Percentiles rank a stretch among this genome's conserved stretches.
These are phyloP conservation scores for Candida sithepensis DNA, from an alignment of 805 yeast species.

Conservation along the genomic window DNA sequence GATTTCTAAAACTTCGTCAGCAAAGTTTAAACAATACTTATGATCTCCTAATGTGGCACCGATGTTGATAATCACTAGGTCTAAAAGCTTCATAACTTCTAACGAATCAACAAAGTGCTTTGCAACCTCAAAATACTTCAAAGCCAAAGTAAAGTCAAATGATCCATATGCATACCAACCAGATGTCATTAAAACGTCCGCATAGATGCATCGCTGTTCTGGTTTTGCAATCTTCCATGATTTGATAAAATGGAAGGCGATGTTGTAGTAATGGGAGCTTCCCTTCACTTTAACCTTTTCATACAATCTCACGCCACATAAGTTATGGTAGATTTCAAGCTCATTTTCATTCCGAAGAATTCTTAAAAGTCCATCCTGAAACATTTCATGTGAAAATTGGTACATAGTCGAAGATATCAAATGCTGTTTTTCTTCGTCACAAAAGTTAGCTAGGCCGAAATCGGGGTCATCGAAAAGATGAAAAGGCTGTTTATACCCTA, in stretches of 20 bases:
- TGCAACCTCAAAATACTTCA: conserved; percentile 38
- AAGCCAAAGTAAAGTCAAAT: conserved; percentile 39
- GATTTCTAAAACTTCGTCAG: conserved; percentile 28
- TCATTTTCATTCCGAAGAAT: conserved; percentile 27
- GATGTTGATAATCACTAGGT: conserved; percentile 34
- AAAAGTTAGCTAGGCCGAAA: conserved; percentile 10
- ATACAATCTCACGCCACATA: conserved; percentile 40
- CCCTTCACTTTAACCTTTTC: conserved; percentile 13
- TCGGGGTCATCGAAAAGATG: conserved; percentile 30
- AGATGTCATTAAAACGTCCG: conserved; percentile 39
- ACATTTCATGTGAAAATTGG: conserved; percentile 39
- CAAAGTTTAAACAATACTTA: conserved; percentile 34
- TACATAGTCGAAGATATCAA: conserved; percentile 36
- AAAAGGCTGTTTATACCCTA: conserved; percentile 46
- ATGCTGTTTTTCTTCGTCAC: conserved; percentile 31
- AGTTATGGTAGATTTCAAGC: conserved; percentile 32
- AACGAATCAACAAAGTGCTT: conserved; percentile 22
- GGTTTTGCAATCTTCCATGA: conserved; percentile 33
- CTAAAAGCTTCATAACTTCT: conserved; percentile 23
- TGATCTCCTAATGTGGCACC: conserved; percentile 29
- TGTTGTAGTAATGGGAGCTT: conserved; percentile 26
- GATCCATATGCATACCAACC: conserved; percentile 42
- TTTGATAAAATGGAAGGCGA: conserved; percentile 38
- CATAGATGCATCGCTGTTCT: conserved; percentile 35
- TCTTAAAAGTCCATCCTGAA: conserved; percentile 31